These are phyloP conservation scores for Malassezia brasiliensis DNA, from an alignment of 1,284 basidiomycete genomes.

Conservation along the genomic window DNA sequence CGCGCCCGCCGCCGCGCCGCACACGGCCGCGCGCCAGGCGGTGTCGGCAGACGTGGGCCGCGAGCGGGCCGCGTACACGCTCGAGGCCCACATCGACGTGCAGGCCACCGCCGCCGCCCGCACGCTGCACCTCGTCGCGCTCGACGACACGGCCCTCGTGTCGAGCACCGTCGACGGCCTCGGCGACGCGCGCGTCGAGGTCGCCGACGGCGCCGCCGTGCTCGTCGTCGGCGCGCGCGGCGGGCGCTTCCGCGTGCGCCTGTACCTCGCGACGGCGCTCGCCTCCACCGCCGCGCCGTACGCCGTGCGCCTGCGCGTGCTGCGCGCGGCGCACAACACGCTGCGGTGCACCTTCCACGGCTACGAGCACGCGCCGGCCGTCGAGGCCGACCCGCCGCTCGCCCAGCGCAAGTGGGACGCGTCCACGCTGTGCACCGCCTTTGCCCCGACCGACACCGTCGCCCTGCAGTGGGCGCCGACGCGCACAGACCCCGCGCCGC, in stretches of 20 bases:
- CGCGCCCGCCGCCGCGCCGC: not conserved
- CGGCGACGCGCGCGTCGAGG: not conserved
- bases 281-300: not conserved
- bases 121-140: not conserved
- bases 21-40: not conserved
- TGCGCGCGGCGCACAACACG: not conserved
- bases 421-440: not conserved
- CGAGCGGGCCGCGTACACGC: not conserved
- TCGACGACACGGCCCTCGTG: not conserved
- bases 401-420: not conserved
- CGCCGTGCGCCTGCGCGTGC: not conserved
- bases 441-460: not conserved
- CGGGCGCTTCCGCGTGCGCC: not conserved
- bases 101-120: not conserved
- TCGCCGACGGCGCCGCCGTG: too few relatives aligned
- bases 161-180: not conserved
- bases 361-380: not conserved
- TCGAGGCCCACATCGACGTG: not conserved
- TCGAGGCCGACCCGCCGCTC: not conserved
- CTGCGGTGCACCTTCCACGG: constrained; percentile 1
- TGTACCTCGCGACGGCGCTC: not conserved
- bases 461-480: constrained; percentile 1
- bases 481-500: not conserved
- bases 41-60: not conserved
- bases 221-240: not conserved